These are phyloP conservation scores for Metschnikowia baotianmanensis DNA, from an alignment of 805 yeast species.

Conservation along the genomic window DNA sequence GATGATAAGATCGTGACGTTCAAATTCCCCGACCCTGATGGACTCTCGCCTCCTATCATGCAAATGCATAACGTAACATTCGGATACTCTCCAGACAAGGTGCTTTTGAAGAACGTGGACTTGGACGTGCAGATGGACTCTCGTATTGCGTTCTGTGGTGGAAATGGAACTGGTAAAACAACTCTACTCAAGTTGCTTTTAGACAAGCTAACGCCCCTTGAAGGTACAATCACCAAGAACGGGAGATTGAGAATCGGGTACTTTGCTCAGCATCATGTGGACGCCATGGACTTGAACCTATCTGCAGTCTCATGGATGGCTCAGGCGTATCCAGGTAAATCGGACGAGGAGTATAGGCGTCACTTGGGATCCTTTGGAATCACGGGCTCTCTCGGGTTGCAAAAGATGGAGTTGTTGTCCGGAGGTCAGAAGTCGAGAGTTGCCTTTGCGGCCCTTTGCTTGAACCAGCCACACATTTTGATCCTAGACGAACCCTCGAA, in stretches of 20 bases:
- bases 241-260: constrained; percentile 90
- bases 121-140: constrained; percentile 91
- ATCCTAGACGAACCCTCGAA: constrained; percentile 97
- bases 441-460: constrained; percentile 93
- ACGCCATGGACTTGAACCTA: constrained; percentile 83
- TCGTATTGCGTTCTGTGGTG: constrained; percentile 95
- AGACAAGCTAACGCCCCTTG: constrained; percentile 70
- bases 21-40: constrained; percentile 94
- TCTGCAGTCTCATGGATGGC: constrained; percentile 97
- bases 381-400: constrained; percentile 89
- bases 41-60: constrained; percentile 87
- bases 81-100: constrained; percentile 68
- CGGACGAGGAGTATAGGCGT: constrained; percentile 95
- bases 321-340: constrained; percentile 81
- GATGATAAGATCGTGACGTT: constrained; percentile 83
- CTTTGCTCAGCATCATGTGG: constrained; percentile 98
- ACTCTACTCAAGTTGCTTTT: constrained; percentile 84
- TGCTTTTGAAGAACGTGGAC: constrained; percentile 74
- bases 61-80: constrained; percentile 85
- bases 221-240: constrained; percentile 78
- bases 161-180: constrained; percentile 99
- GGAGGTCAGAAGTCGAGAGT: constrained; percentile 99
- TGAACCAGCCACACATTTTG: constrained; percentile 85
- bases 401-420: constrained; percentile 82
- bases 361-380: constrained; percentile 97